phyloP scores from a whole-genome alignment of 768 basidiomycete genomes.

The Pulveroboletus sp. region DNA sequence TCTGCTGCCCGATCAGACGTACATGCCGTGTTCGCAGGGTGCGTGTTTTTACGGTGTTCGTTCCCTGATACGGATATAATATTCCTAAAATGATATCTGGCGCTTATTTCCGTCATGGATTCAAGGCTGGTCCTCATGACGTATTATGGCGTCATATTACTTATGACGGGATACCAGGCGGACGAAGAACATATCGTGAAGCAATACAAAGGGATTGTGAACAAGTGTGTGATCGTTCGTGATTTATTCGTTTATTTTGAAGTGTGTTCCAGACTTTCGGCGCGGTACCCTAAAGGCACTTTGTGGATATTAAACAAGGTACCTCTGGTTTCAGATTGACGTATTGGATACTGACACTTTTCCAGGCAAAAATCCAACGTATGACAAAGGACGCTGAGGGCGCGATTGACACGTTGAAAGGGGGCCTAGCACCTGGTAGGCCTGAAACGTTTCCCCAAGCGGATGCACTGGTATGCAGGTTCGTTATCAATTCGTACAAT shows the following conservation, averaged over 20 bases:
- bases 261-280: constrained; percentile 41
- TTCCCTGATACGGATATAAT: background rate
- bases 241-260: background rate
- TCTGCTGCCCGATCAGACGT: constrained; percentile 66
- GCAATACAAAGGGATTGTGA: constrained; percentile 63
- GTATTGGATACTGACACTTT: background rate
- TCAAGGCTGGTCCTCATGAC: constrained; percentile 75
- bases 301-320: constrained; percentile 76
- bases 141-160: constrained; percentile 69
- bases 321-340: background rate
- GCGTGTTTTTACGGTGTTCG: constrained; percentile 20
- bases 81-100: too few relatives aligned
- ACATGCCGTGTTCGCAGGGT: constrained; percentile 78
- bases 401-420: constrained; percentile 61
- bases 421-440: constrained; percentile 53
- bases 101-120: background rate
- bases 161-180: constrained; percentile 73
- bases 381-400: constrained; percentile 64
- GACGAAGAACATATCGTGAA: constrained; percentile 62
- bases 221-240: constrained; percentile 42
- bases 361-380: constrained; percentile 71
- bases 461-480: constrained; percentile 54
- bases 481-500: background rate
- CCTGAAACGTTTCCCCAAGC: constrained; percentile 63
- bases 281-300: constrained; percentile 62